phyloP scores from a whole-genome alignment of 108 stramenopile species.

The Discostella stelligeroides region DNA sequence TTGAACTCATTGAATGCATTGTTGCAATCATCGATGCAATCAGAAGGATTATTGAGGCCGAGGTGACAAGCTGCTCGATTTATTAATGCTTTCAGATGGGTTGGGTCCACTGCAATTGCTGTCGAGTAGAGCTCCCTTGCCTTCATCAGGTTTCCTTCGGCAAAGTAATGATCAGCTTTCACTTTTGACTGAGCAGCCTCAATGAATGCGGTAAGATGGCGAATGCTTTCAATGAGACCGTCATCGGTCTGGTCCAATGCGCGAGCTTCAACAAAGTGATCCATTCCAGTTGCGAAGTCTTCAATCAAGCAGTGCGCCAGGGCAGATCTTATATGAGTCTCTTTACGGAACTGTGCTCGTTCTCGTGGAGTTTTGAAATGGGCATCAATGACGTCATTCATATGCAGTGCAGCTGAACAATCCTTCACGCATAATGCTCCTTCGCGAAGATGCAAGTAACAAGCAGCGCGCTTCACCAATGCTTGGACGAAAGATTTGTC shows the following conservation, averaged over 20 bases:
- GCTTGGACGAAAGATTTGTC: slow-evolving; percentile 34
- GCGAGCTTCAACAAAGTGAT: slow-evolving; percentile 24
- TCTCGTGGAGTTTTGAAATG: slow-evolving; percentile 12
- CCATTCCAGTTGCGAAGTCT: slow-evolving; percentile 19
- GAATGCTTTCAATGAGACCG: slow-evolving; percentile 16
- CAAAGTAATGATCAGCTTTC: slow-evolving; percentile 43
- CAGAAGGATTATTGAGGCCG: slow-evolving; percentile 8
- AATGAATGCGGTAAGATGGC: slow-evolving; percentile 9
- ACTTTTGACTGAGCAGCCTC: slow-evolving; percentile 42
- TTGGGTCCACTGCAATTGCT: slow-evolving; percentile 43
- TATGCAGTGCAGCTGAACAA: slow-evolving; percentile 18
- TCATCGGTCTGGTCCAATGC: slow-evolving; percentile 25
- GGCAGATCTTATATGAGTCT: slow-evolving; percentile 22
- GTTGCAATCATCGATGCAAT: slow-evolving; percentile 53
- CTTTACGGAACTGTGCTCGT: slow-evolving; percentile 14
- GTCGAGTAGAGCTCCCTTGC: slow-evolving; percentile 41
- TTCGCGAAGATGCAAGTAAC: slow-evolving; percentile 47
- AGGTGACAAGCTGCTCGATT: slow-evolving; percentile 58
- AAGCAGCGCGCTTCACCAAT: slow-evolving; percentile 34
- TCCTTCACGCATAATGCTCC: slow-evolving; percentile 27
- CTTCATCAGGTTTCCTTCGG: slow-evolving; percentile 23
- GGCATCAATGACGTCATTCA: slow-evolving; percentile 13
- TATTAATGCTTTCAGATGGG: slow-evolving; percentile 22
- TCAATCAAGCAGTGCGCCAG: slow-evolving; percentile 42
- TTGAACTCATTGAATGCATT: slow-evolving; percentile 18